Evolutionary conservation across 1,139 yeast species (phyloP).

Genomic region (Yamadazyma triangularis): DNA sequence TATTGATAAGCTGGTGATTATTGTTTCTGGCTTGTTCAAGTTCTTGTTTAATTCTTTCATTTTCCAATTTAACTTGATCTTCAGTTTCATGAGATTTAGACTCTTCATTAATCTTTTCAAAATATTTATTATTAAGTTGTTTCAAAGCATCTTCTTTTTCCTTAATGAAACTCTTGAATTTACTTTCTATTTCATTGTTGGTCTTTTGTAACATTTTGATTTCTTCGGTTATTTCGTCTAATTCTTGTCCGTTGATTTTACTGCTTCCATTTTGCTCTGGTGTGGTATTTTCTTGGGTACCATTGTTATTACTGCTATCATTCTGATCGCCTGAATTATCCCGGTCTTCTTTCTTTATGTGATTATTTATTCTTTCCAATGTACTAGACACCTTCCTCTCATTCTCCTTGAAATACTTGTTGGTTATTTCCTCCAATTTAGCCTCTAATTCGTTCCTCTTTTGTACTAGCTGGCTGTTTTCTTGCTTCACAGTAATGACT

Average conservation of each 20-base stretch:
- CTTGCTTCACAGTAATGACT: conserved; percentile 20
- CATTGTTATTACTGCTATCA: neutral
- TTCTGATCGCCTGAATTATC: conserved; percentile 1
- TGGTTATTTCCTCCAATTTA: conserved; percentile 23
- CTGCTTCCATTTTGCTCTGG: neutral
- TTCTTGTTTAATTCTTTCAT: conserved; percentile 17
- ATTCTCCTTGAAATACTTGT: conserved; percentile 25
- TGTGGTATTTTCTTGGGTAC: no score
- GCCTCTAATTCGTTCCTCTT: conserved; percentile 20
- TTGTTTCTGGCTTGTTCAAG: conserved; percentile 3
- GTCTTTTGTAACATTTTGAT: conserved; percentile 2
- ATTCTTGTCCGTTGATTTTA: conserved; percentile 4
- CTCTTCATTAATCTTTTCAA: conserved; percentile 6
- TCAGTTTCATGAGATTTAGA: conserved; percentile 1
- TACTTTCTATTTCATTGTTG: conserved; percentile 6
- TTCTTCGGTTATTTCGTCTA: conserved; percentile 5
- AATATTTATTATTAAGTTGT: neutral
- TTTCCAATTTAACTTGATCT: conserved; percentile 10
- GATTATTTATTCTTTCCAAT: conserved; percentile 37
- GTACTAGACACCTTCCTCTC: conserved; percentile 46
- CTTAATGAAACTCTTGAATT: conserved; percentile 3
- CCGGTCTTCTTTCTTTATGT: conserved; percentile 10
- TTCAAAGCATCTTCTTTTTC: conserved; percentile 4
- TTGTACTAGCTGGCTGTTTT: conserved; percentile 20
- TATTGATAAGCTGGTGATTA: conserved; percentile 21